Evolutionary conservation across 2,329 filamentous ascomycete genomes (phyloP), one percentile per base, ranked within the genome.

Genomic region (Coccinonectria pachysandricola): DNA sequence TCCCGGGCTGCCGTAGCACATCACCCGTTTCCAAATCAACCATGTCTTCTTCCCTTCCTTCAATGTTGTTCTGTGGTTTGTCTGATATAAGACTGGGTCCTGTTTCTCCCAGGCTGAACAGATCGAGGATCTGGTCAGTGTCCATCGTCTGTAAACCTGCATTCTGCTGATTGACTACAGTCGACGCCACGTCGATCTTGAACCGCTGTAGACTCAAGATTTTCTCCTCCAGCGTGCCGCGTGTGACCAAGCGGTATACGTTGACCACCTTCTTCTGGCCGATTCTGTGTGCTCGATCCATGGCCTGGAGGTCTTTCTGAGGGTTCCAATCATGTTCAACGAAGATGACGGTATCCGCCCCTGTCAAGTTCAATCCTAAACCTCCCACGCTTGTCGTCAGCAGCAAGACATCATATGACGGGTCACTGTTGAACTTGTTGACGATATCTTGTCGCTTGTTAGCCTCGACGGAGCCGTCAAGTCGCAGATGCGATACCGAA

Each of bases 231-330:
- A 98, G 62, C 2, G 92, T 98, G 36, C 91, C 91, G 41, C 91
- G 74, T 5, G 91, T 98, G 46, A 98, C 91, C 40, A 98, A 69
- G 13, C 91, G 85, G 57, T 98, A 98, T 10, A 98, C 91, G 49
- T 98, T 98, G 43, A 98, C 91, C 19, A 96, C 91, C 71, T 96
- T 98, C 75, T 98, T 98, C 63, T 98, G 91, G 2, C 91, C 91
- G 46, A 98, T 96, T 43, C 91, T 79, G 65, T 98, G 91, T 7
- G 91, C 91, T 34, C 91, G 85, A 52, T 98, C 91, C 91, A 98
- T 98, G 41, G 91, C 91, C 52, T 98, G 91, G 42, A 98, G 74
- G 57, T 98, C 91, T 56, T 94, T 94, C 53, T 98, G 91, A 16
- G 91, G 91, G 52, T 98, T 98, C 91, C 91, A 98, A 56, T 98